Conservation (phyloP, 768 basidiomycete species). For the Pulveroboletus sp. region DNA sequence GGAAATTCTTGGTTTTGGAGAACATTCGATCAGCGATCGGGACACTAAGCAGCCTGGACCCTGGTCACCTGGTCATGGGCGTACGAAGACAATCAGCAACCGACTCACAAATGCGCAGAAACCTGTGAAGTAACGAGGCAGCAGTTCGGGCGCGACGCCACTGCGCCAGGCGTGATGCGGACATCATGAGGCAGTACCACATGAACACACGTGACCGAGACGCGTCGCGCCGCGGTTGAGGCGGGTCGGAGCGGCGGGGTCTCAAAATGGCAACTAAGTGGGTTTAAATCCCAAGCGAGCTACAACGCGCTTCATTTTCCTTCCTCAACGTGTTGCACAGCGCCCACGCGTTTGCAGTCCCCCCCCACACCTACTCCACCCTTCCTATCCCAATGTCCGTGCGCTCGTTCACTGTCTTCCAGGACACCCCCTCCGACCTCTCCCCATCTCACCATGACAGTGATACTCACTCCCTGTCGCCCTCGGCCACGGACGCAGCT, state of each 20-base stretch:
- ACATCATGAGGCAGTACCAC: neutral
- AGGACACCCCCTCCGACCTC: constrained; percentile 43
- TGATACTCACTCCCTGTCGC: constrained; percentile 21
- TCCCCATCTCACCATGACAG: constrained; percentile 28
- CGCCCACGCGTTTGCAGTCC: constrained; percentile 16
- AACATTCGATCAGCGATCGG: constrained; percentile 21
- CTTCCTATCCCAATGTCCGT: constrained; percentile 42
- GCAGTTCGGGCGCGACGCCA: neutral
- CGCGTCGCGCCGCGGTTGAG: constrained; percentile 26
- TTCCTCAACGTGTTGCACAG: constrained; percentile 33
- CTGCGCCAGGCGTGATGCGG: neutral
- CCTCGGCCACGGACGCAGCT: constrained; percentile 20
- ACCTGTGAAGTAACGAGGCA: neutral
- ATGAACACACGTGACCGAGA: constrained; percentile 20
- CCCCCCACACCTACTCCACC: constrained; percentile 4
- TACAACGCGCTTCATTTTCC: constrained; percentile 16
- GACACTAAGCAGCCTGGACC: constrained; percentile 4
- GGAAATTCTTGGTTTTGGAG: constrained; percentile 10
- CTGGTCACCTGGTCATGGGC: constrained; percentile 8
- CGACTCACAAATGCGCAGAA: neutral
- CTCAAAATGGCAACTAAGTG: constrained; percentile 23
- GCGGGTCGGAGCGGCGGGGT: constrained; percentile 32
- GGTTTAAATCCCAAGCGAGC: constrained; percentile 31
- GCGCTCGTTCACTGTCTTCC: constrained; percentile 61
- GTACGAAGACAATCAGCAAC: neutral